phyloP scores from a whole-genome alignment of 2,329 filamentous ascomycete species.

The Chaetomium sp. region DNA sequence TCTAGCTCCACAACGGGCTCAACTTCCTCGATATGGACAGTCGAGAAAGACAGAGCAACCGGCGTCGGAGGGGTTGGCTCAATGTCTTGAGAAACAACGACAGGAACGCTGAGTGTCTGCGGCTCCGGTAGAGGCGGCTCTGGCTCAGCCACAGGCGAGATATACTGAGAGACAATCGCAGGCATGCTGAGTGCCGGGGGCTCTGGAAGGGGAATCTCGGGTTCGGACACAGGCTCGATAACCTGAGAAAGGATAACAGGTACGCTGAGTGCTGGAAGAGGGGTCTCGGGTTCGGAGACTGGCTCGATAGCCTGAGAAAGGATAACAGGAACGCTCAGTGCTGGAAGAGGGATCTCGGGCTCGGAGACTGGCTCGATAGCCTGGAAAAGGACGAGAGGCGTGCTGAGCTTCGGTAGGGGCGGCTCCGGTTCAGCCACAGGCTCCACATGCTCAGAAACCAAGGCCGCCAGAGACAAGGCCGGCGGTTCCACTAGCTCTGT shows the following conservation, averaged over 20 bases:
- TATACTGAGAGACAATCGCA: slow-evolving; percentile 21
- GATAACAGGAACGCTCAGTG: slow-evolving; percentile 28
- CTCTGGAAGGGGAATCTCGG: slow-evolving; percentile 13
- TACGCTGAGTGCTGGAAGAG: slow-evolving; percentile 27
- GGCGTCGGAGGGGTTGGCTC: slow-evolving; percentile 31
- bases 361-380: slow-evolving; percentile 31
- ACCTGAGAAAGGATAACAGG: slow-evolving; percentile 27
- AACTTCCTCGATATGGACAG: slow-evolving; percentile 27
- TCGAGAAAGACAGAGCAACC: slow-evolving; percentile 28
- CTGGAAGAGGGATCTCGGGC: slow-evolving; percentile 21
- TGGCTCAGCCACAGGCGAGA: slow-evolving; percentile 30
- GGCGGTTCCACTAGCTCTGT: slow-evolving; percentile 19
- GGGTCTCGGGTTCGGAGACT: slow-evolving; percentile 23
- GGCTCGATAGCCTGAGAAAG: slow-evolving; percentile 31
- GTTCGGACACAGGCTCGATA: slow-evolving; percentile 33
- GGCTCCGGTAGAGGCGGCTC: slow-evolving; percentile 16
- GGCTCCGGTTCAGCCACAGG: slow-evolving; percentile 23
- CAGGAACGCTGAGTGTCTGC: slow-evolving; percentile 24
- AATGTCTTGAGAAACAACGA: slow-evolving; percentile 29
- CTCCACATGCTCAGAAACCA: slow-evolving; percentile 32
- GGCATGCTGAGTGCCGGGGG: slow-evolving; percentile 22
- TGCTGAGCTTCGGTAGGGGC: slow-evolving; percentile 22
- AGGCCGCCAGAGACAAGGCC: slow-evolving; percentile 19
- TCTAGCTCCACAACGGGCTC: slow-evolving; percentile 37
- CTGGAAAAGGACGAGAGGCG: slow-evolving; percentile 27